A percentile compares a stretch with the other conserved stretches of the same genome.
Evolutionary conservation across 441 rosid genomes (phyloP).

Genomic region (Populus hybrid): DNA sequence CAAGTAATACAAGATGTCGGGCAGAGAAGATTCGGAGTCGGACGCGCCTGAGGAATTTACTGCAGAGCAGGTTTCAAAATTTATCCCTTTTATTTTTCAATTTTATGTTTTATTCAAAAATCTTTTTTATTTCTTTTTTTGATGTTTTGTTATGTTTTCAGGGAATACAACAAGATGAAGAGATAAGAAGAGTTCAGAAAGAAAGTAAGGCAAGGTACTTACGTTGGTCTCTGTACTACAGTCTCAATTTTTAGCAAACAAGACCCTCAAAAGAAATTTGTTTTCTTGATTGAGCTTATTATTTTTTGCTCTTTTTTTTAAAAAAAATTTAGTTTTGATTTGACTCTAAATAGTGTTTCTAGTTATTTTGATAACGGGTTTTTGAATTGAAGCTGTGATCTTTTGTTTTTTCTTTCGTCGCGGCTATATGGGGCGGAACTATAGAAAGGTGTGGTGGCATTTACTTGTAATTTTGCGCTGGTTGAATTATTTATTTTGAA

Average conservation of each 20-base stretch:
- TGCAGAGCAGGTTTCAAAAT: conserved; percentile 58
- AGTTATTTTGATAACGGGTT: not conserved
- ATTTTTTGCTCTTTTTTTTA: too few relatives aligned
- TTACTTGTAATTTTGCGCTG: not conserved
- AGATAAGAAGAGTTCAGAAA: conserved; percentile 51
- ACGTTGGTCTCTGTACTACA: not conserved
- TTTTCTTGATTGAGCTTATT: not conserved
- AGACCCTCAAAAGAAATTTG: not conserved
- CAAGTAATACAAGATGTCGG: conserved; percentile 31
- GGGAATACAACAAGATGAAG: conserved; percentile 62
- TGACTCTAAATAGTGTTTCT: not conserved
- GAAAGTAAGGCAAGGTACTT: conserved; percentile 62
- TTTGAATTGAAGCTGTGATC: not conserved
- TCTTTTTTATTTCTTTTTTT: not conserved
- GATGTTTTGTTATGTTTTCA: conserved; percentile 20
- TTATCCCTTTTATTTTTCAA: not conserved
- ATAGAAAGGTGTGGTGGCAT: not conserved
- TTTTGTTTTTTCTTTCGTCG: not conserved
- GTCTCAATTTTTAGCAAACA: not conserved
- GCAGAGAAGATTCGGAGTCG: conserved; percentile 46
- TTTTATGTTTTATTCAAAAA: not conserved
- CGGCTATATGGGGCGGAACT: not conserved
- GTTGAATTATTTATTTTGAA: not conserved
- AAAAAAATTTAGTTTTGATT: not conserved
- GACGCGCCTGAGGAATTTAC: conserved; percentile 85